Conservation (phyloP, 768 basidiomycete species). For the Agrocybe pediades region DNA sequence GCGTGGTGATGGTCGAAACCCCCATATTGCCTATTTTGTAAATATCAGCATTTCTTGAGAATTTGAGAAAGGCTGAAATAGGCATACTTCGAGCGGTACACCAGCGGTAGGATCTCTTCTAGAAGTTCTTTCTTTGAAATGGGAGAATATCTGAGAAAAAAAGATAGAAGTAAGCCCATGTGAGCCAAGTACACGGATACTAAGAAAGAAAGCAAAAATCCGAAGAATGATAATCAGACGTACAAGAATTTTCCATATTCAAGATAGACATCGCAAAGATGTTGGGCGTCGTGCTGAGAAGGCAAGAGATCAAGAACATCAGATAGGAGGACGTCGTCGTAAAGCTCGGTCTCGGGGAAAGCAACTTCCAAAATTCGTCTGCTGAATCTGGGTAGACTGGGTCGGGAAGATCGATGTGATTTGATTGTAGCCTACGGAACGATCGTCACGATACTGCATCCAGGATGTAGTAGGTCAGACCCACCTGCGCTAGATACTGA, state of each 20-base stretch:
- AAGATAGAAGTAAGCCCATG: conserved; percentile 1
- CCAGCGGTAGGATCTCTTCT: conserved; percentile 52
- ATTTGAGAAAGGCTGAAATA: not conserved
- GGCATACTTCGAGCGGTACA: conserved; percentile 56
- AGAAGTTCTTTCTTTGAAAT: conserved; percentile 55
- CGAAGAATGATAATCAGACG: conserved; percentile 21
- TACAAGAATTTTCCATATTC: conserved; percentile 63
- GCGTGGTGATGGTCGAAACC: conserved; percentile 39
- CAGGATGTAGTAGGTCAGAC: conserved; percentile 7
- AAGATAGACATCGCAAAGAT: conserved; percentile 65
- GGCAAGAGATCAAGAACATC: conserved; percentile 48
- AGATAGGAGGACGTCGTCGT: conserved; percentile 11
- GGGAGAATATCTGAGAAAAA: conserved; percentile 43
- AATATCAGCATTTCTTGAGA: not conserved
- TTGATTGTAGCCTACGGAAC: conserved; percentile 6
- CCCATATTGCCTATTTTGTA: conserved; percentile 1
- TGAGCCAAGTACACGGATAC: not conserved
- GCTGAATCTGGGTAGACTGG: conserved; percentile 7
- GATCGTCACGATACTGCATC: not conserved
- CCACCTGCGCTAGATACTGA: conserved; percentile 63
- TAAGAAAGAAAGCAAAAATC: not conserved
- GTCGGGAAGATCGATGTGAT: not conserved
- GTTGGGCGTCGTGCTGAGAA: conserved; percentile 56
- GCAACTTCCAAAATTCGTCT: conserved; percentile 9
- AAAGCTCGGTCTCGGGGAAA: conserved; percentile 8